Base-by-base conservation (phyloP, 2,329 filamentous ascomycete genomes). In the Hypoxylon sp. region DNA sequence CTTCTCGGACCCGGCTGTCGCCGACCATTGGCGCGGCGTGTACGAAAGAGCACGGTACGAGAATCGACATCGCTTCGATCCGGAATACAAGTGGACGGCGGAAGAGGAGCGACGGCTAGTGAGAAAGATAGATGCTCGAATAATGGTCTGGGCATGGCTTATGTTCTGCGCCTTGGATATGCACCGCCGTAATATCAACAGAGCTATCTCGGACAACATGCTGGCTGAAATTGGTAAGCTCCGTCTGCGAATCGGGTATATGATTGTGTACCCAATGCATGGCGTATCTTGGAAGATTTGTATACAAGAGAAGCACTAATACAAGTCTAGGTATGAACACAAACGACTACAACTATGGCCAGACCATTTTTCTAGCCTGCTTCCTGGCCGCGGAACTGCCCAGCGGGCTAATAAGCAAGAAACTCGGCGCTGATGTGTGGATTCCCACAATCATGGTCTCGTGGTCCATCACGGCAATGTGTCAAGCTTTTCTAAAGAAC, bases 21-120 rank as follows among this genome's bases (percentile, higher is more conserved):
- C 80, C 1, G 75, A 78, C n/a, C 74, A 80, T 59, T 84, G 80
- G 75, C 70, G 73, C 2, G 68, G 69, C 3, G 63, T 82, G 3
- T 84, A 84, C 52, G 79, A 84, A 55, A 75, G 77, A 5, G 78
- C 80, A 4, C 21, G 31, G 5, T 87, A 86, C 59, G 83, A 87
- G 61, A 81, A 81, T 2, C 67, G 73, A 6, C 82, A 86, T 66
- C 74, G 82, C 38, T 86, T 78, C 63, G 82, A 86, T 58, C 81
- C 82, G 0, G 64, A 72, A 1, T 81, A 78, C 34, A 70, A 75
- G 34, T 87, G 83, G 83, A 77, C 78, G 2, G 67, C 73, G 7
- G 73, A 76, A 36, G 83, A 86, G 60, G 83, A 86, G 67, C 76
- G 73, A 63, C 74, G 67, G 35, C 66, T 86, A 1, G 74, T 84